Evolutionary conservation across 768 basidiomycete species (phyloP), one percentile per base, ranked within the genome.

Genomic region (Amanita muscaria): DNA sequence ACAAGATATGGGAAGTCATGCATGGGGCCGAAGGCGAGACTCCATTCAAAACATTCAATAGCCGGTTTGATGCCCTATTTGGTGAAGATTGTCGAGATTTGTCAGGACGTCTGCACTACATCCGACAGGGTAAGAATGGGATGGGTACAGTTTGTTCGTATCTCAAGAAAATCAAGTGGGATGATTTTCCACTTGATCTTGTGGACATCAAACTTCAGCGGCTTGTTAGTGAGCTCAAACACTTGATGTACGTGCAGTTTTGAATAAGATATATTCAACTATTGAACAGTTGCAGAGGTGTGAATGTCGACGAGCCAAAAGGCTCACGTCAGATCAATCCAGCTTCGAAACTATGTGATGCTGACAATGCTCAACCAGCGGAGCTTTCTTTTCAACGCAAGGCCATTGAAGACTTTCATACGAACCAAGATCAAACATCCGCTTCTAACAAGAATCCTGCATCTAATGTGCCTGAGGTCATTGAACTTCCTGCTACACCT

Each of bases 51-150:
- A 49, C 43, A 3, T 52, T 54, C 46, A 52, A 49, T 30, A 37
- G 43, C 29, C 51, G 48, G 4, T 51, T 54, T 27, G 53, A 54
- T 25, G 33, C 39, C 32, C 41, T 52, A n/a, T 54, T 49, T 23
- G 48, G 48, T 5, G 41, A 54, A 34, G 51, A 54, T 30, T 47
- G 48, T 25, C 50, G 44, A 5, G 33, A 46, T 25, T 15, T 24
- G 12, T 15, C 46, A n/a, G 53, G 49, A 3, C 45, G 35, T 7
- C 36, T 49, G 18, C 22, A 40, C n/a, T 25, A 53, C 35, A 35
- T 50, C 24, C 46, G 38, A 7, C 49, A 46, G 24, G 51, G 51
- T 7, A 35, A 42, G 8, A 5, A 14, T 14, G 48, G 43, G 14
- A 44, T 49, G 39, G 34, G 24, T 3, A 19, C 22, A 33, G 48